phyloP scores from a whole-genome alignment of 129 eudicot species.

The Flaveria ramosissima region DNA sequence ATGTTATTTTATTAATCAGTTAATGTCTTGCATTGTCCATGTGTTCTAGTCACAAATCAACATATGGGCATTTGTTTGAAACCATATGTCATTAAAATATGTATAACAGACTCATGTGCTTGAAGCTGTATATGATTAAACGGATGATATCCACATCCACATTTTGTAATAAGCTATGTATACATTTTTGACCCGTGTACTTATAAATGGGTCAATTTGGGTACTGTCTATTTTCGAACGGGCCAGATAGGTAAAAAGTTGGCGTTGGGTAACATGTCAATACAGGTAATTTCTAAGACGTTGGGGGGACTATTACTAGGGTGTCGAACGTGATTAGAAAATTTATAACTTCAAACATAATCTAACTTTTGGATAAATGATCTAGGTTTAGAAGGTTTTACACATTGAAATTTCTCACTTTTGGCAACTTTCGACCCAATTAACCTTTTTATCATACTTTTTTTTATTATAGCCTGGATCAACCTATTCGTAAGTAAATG shows the following conservation, averaged over 20 bases:
- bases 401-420: too few species aligned
- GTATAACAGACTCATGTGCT: not conserved
- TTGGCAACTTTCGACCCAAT: too few species aligned
- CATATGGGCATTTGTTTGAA: slow-evolving; percentile 9
- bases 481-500: too few species aligned
- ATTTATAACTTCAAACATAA: too few species aligned
- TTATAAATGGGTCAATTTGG: not conserved
- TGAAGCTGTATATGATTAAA: not conserved
- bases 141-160: not conserved
- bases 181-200: not conserved
- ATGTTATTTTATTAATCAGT: slow-evolving; percentile 13
- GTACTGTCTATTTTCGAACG: not conserved
- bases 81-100: slow-evolving; percentile 18
- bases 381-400: too few species aligned
- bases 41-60: slow-evolving; percentile 18
- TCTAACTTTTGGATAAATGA: too few species aligned
- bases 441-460: too few species aligned
- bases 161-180: not conserved
- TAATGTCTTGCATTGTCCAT: slow-evolving; percentile 10
- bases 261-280: not conserved
- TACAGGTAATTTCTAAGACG: not conserved
- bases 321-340: too few species aligned
- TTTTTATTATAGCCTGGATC: too few species aligned
- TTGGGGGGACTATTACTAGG: too few species aligned
- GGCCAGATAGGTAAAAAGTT: not conserved